Evolutionary conservation across 1,284 basidiomycete genomes (phyloP), one percentile per base, ranked within the genome.

Genomic region (Pterula multifida): DNA sequence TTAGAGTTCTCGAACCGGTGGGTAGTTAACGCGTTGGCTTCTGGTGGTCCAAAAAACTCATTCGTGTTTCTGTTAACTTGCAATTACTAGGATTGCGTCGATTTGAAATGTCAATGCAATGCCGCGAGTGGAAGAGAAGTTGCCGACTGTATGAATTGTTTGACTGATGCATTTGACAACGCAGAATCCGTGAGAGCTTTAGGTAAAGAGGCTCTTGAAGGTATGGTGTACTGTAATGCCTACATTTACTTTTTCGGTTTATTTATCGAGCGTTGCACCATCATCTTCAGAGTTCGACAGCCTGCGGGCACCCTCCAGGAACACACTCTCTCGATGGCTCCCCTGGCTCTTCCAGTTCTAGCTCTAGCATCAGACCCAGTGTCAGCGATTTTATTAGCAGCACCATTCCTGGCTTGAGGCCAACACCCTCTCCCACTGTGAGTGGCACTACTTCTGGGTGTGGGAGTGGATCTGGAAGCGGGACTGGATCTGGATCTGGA

Each of bases 131-230:
- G 50, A 3, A 26, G 47, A 3, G n/a, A 49, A 11, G 50, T 60
- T 15, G 50, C 55, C 32, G 50, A 36, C 21, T 61, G 60, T 46
- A 39, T 61, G 3, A 54, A 59, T 26, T 61, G 60, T 36, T 21
- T 57, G 21, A 52, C 55, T 17, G 42, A 12, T 2, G 4, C 54
- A 13, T 46, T 50, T 15, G 28, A 15, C 3, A 54, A 58, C 11
- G 45, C 53, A 0, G 21, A 46, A 1, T 24, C 28, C 4, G 36
- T 55, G 35, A 48, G 50, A n/a, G 26, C 45, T 15, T 6, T 49
- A 26, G 55, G 50, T 9, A 53, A 61, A 28, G 28, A 3, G 9
- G 19, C 55, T 19, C 49, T 60, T 39, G 46, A 54, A 26, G 23
- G 60, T 61, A 25, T 39, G n/a, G 28, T n/a, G n/a, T n/a, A n/a